Conservation (phyloP, 2,329 filamentous ascomycete species). For the Apiospora malaysiana region DNA sequence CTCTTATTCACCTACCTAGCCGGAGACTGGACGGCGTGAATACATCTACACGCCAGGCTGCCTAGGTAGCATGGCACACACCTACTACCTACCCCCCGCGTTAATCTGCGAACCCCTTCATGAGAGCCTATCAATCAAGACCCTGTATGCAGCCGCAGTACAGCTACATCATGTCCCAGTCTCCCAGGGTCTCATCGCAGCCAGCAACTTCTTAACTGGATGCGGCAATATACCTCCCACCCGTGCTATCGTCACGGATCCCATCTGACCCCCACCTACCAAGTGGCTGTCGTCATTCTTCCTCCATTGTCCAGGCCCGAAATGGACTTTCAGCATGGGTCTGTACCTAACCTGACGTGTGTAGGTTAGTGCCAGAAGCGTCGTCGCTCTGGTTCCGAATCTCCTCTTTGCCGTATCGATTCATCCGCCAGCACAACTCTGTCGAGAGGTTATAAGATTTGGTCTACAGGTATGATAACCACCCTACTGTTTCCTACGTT, state of each 20-base stretch:
- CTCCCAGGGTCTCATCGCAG: conserved; percentile 12
- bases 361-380: not conserved
- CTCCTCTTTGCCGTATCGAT: not conserved
- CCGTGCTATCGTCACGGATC: conserved; percentile 3
- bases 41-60: not conserved
- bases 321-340: not conserved
- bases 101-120: conserved; percentile 5
- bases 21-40: not conserved
- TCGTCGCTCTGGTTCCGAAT: not conserved
- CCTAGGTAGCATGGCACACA: not conserved
- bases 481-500: not conserved
- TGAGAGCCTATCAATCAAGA: conserved; percentile 14
- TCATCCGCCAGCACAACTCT: not conserved
- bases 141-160: conserved; percentile 19
- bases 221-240: conserved; percentile 10
- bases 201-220: not conserved
- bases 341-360: conserved; percentile 3
- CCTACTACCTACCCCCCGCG: conserved; percentile 9
- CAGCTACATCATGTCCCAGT: not conserved
- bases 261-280: conserved; percentile 14
- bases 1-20: conserved; percentile 2
- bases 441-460: not conserved
- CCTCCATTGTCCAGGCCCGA: not conserved
- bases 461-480: conserved; percentile 3
- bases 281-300: conserved; percentile 2